Base-by-base conservation (phyloP, 805 yeast genomes). In the Danielia oregonensis region DNA sequence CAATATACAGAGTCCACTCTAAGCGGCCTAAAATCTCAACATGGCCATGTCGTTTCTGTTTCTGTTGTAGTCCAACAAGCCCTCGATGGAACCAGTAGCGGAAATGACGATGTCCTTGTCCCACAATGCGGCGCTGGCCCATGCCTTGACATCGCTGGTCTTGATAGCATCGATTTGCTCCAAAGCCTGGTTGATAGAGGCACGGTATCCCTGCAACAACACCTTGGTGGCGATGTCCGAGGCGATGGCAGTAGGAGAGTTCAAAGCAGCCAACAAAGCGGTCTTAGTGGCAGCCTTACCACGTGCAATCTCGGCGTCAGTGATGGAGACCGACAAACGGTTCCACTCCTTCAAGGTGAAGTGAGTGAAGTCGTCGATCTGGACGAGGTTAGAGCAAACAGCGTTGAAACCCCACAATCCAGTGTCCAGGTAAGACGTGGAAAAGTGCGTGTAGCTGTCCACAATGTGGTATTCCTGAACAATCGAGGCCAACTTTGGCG, bases 81-180 rank as follows among this genome's bases (percentile, higher is more conserved):
- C 86, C 74, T 85, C 95, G 68, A 82, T 83, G 70, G 81, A 85
- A 65, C 95, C 95, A 46, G 85, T 76, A 64, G 84, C 93, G 40
- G 91, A 74, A 53, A 85, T 68, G 50, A 86, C 94, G 55, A 85
- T 70, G 65, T 85, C 95, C 59, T 57, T 84, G 67, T 85, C 94
- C 85, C 87, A 85, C 61, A 85, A 72, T 64, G 76, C 70, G 43
- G 72, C 70, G 55, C 74, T 74, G 48, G 93, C 91, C 93, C 93
- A 85, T 33, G 73, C 65, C 58, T 74, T 76, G 46, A 85, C 67
- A 47, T 77, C 78, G 48, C 69, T 64, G 42, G 74, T 71, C 40
- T 78, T 59, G 51, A 85, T 74, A 37, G 76, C 69, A 55, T 85
- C 89, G 54, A 85, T 76, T 47, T 70, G 66, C 40, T 71, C 73